Conservation (phyloP, 495 filamentous ascomycete genomes). For the Daldinia caldariorum region DNA sequence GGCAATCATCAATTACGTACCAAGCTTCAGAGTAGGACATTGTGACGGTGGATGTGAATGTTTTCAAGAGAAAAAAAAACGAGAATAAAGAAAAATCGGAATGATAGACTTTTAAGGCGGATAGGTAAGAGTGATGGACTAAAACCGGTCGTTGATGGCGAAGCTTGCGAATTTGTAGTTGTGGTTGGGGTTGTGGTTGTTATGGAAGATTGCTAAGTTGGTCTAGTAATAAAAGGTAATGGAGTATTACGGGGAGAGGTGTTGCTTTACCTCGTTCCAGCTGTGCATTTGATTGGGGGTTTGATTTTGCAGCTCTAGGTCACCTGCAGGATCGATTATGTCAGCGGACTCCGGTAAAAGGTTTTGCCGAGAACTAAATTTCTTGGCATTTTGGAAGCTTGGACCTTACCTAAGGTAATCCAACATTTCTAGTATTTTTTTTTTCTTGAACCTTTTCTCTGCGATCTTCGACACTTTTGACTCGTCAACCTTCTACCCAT, state of each 20-base stretch:
- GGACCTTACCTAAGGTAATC: conserved; percentile 13
- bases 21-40: conserved; percentile 57
- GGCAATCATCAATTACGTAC: conserved; percentile 46
- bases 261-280: conserved; percentile 55
- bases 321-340: conserved; percentile 32
- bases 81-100: neutral
- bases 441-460: conserved; percentile 9
- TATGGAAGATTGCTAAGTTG: conserved; percentile 16
- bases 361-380: conserved; percentile 7
- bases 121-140: conserved; percentile 17
- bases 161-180: conserved; percentile 22
- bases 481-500: conserved; percentile 13
- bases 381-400: conserved; percentile 22
- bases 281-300: conserved; percentile 52
- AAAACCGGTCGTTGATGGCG: conserved; percentile 35
- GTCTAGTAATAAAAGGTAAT: conserved; percentile 13
- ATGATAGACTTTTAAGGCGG: conserved; percentile 13
- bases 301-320: conserved; percentile 40
- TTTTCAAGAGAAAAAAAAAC: conserved; percentile 21
- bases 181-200: conserved; percentile 6
- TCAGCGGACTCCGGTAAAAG: conserved; percentile 29
- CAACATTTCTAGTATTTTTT: conserved; percentile 21
- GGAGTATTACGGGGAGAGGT: conserved; percentile 33
- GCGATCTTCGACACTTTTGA: conserved; percentile 4
- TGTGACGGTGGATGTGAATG: conserved; percentile 51